Evolutionary conservation across 108 stramenopile species (phyloP).

Genomic region (Fistulifera solaris): DNA sequence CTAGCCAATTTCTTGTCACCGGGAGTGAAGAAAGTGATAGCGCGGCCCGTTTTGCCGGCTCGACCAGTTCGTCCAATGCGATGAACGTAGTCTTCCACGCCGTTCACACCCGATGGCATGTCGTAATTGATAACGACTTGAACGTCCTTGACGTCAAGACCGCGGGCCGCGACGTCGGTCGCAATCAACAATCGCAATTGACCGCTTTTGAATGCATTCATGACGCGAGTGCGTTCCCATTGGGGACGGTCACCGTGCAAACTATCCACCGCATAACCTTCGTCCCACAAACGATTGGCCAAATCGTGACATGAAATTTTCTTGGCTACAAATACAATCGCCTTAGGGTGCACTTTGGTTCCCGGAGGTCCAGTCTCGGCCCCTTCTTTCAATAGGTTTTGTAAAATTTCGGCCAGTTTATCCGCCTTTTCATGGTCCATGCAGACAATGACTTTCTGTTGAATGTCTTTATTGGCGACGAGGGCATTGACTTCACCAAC

Average conservation of each 20-base stretch:
- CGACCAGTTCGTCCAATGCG: conserved; percentile 93
- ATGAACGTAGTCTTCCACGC: conserved; percentile 89
- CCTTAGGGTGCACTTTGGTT: conserved; percentile 72
- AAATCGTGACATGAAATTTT: conserved; percentile 81
- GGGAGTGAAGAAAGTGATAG: conserved; percentile 86
- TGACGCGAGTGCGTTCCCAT: conserved; percentile 91
- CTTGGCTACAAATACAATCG: conserved; percentile 86
- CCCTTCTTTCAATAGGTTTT: conserved; percentile 11
- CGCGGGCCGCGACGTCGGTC: conserved; percentile 97
- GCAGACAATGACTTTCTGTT: conserved; percentile 87
- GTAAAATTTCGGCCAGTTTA: conserved; percentile 86
- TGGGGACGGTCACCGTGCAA: conserved; percentile 97
- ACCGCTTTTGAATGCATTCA: conserved; percentile 88
- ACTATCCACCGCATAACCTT: conserved; percentile 86
- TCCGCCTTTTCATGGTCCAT: conserved; percentile 84
- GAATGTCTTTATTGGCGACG: conserved; percentile 90
- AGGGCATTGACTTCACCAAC: conserved; percentile 88
- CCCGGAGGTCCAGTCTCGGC: conserved; percentile 15
- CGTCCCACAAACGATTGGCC: conserved; percentile 86
- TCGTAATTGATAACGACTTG: conserved; percentile 95
- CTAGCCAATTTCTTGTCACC: conserved; percentile 76
- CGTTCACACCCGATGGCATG: conserved; percentile 87
- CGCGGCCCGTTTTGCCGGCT: conserved; percentile 87
- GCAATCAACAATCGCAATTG: conserved; percentile 90
- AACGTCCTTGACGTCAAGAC: conserved; percentile 97